phyloP scores from a whole-genome alignment of 768 basidiomycete species.

The Amanita inopinata region DNA sequence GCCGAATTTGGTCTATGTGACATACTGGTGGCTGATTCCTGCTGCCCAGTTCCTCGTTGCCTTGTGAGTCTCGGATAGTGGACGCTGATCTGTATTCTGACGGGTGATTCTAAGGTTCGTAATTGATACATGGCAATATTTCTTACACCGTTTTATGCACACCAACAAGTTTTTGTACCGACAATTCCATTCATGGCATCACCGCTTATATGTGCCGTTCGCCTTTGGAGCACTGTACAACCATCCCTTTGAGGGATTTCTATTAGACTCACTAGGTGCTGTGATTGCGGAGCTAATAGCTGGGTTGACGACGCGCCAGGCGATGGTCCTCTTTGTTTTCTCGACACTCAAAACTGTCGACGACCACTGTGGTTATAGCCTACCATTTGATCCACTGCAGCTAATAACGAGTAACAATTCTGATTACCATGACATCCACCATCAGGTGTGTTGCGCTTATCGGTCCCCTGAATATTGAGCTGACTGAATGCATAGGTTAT shows the following conservation, averaged over 20 bases:
- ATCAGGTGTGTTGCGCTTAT: constrained; percentile 54
- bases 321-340: constrained; percentile 71
- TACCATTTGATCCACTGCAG: constrained; percentile 92
- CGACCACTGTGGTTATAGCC: constrained; percentile 85
- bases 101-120: constrained; percentile 52
- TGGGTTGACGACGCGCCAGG: constrained; percentile 70
- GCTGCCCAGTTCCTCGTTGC: constrained; percentile 60
- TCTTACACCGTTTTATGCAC: constrained; percentile 89
- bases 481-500: constrained; percentile 32
- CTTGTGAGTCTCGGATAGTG: constrained; percentile 38
- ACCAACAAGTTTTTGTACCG: constrained; percentile 84
- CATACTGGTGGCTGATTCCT: constrained; percentile 95
- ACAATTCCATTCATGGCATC: constrained; percentile 89
- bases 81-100: constrained; percentile 9
- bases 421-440: constrained; percentile 97
- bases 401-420: constrained; percentile 81
- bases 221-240: constrained; percentile 97
- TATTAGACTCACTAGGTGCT: constrained; percentile 80
- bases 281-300: constrained; percentile 62
- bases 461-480: not conserved
- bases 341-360: constrained; percentile 91
- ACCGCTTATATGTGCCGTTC: constrained; percentile 93
- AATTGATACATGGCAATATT: constrained; percentile 98
- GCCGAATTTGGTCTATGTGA: constrained; percentile 36
- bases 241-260: constrained; percentile 89